Conservation (phyloP, 75 land plant species). For the Cupressus sempervirens region DNA sequence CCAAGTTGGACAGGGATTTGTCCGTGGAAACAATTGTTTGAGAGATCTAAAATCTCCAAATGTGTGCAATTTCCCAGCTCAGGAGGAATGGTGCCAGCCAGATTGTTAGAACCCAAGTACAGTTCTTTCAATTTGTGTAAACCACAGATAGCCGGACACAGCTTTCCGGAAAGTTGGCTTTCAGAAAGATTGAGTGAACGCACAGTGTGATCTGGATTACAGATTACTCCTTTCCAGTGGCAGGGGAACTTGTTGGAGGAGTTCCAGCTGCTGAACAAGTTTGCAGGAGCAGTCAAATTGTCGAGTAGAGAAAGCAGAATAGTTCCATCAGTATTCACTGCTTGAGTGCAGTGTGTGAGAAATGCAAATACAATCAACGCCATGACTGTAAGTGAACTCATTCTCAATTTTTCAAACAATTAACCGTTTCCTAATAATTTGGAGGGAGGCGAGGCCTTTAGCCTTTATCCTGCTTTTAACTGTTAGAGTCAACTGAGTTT, state of each 20-base stretch:
- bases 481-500: no score
- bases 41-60: no score
- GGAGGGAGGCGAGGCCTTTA: not conserved
- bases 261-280: conserved; percentile 11
- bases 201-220: no score
- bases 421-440: not conserved
- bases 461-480: not conserved
- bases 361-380: not conserved
- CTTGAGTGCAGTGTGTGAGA: not conserved
- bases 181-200: no score
- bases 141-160: no score
- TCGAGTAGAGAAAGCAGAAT: conserved; percentile 12
- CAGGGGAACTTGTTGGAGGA: conserved; percentile 8
- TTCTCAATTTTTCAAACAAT: not conserved
- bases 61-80: no score
- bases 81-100: no score
- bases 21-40: no score
- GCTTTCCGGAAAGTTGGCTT: no score
- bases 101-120: no score
- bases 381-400: not conserved
- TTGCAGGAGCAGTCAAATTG: not conserved
- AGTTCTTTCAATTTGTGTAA: no score
- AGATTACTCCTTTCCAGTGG: conserved; percentile 15
- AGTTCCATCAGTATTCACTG: not conserved
- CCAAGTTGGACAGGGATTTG: no score